Conservation (phyloP, 257 asterid species). For the Solanum sitiens region DNA sequence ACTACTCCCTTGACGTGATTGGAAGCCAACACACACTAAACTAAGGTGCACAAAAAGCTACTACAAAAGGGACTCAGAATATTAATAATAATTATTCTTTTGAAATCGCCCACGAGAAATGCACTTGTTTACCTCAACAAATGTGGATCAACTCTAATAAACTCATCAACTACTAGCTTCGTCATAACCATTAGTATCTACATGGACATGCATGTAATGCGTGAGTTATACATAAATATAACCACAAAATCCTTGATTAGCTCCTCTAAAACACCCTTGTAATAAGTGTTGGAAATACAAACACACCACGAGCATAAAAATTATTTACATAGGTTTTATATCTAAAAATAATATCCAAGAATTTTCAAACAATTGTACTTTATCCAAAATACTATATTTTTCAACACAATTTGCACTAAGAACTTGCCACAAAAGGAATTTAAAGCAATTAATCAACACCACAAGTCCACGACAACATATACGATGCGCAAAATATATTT, state of each 20-base stretch:
- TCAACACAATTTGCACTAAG: too few species aligned
- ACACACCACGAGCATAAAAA: background rate
- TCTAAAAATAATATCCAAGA: too few species aligned
- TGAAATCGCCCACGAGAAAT: background rate
- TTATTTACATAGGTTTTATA: too few species aligned
- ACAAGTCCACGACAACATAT: rapidly evolving
- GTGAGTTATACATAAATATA: background rate
- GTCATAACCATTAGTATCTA: background rate
- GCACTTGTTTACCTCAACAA: background rate
- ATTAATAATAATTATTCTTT: background rate
- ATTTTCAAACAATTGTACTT: background rate
- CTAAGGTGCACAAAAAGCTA: background rate
- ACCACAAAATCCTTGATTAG: background rate
- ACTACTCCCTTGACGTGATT: too few species aligned
- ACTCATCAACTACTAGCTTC: background rate
- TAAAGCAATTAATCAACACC: too few species aligned
- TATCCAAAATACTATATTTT: background rate
- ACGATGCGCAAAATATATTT: too few species aligned
- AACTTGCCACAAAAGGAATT: too few species aligned
- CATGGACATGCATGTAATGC: background rate
- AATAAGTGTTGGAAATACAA: background rate
- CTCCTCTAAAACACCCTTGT: background rate
- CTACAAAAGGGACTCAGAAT: background rate
- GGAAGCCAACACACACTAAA: background rate
- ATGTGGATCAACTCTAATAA: background rate